Percentiles rank a stretch among this genome's conserved stretches.
Conservation (phyloP, 768 basidiomycete genomes). For the Boletus sp. region DNA sequence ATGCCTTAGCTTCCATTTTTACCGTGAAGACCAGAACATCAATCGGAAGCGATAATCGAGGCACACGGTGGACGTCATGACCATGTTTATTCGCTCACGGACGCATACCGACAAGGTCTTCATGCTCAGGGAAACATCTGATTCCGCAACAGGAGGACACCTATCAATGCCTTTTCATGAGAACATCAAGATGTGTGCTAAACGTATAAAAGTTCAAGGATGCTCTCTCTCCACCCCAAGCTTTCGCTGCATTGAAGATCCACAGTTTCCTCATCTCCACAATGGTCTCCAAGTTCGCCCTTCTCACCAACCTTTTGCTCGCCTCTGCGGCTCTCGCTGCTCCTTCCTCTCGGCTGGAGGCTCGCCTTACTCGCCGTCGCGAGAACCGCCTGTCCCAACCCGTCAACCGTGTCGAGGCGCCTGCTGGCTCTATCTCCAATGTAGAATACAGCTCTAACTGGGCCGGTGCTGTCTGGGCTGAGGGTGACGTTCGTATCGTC, state of each 20-base stretch:
- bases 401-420: slow-evolving; percentile 1
- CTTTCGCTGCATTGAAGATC: neutral
- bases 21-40: neutral
- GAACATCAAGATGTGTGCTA: neutral
- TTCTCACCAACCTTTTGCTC: slow-evolving; percentile 19
- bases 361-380: slow-evolving; percentile 18
- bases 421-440: neutral
- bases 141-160: neutral
- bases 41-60: neutral
- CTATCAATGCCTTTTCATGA: neutral
- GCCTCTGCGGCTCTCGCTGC: slow-evolving; percentile 16
- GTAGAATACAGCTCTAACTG: slow-evolving; percentile 18
- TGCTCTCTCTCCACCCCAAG: neutral
- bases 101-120: neutral
- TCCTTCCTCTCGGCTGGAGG: slow-evolving; percentile 13
- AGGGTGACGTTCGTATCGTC: slow-evolving; percentile 10
- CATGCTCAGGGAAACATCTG: neutral
- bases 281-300: slow-evolving; percentile 20
- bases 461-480: slow-evolving; percentile 16
- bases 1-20: neutral
- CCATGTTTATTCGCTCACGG: neutral
- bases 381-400: slow-evolving; percentile 12
- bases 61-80: neutral
- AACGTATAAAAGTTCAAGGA: slow-evolving; percentile 13
- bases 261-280: neutral